phyloP scores from a whole-genome alignment of 768 basidiomycete species.

The Russula emetica region DNA sequence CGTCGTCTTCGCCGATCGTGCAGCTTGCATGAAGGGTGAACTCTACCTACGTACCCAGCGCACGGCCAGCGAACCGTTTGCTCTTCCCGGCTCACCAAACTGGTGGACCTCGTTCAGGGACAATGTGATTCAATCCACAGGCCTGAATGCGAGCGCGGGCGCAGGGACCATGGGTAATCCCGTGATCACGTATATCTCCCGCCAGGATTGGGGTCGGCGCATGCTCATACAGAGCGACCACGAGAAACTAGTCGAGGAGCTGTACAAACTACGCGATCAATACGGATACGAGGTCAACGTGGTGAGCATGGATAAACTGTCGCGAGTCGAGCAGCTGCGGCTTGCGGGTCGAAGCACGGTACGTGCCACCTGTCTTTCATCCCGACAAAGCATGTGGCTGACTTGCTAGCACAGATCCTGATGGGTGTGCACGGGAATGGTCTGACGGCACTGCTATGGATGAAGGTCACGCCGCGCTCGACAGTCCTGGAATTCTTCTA shows the following conservation, averaged over 20 bases:
- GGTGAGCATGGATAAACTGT: constrained; percentile 77
- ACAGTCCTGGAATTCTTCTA: constrained; percentile 94
- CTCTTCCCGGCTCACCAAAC: constrained; percentile 63
- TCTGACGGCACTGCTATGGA: constrained; percentile 84
- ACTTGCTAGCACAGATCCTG: constrained; percentile 61
- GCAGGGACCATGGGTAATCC: constrained; percentile 42
- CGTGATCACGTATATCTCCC: constrained; percentile 89
- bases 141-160: constrained; percentile 45
- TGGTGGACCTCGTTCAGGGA: constrained; percentile 85
- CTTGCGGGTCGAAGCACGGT: constrained; percentile 85
- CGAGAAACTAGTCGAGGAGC: constrained; percentile 68
- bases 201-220: constrained; percentile 84
- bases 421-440: constrained; percentile 95
- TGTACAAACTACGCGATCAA: constrained; percentile 61
- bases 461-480: constrained; percentile 75
- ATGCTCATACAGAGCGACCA: constrained; percentile 77
- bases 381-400: constrained; percentile 1
- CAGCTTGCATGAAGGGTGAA: constrained; percentile 71
- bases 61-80: constrained; percentile 70
- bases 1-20: constrained; percentile 83
- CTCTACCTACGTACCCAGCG: constrained; percentile 69
- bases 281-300: constrained; percentile 87
- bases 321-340: constrained; percentile 72
- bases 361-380: constrained; percentile 31
- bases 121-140: constrained; percentile 69